A percentile compares a stretch with the other conserved stretches of the same genome.
These are phyloP conservation scores for Penicillium steckii DNA, from an alignment of 495 filamentous ascomycete species.

Conservation along the genomic window DNA sequence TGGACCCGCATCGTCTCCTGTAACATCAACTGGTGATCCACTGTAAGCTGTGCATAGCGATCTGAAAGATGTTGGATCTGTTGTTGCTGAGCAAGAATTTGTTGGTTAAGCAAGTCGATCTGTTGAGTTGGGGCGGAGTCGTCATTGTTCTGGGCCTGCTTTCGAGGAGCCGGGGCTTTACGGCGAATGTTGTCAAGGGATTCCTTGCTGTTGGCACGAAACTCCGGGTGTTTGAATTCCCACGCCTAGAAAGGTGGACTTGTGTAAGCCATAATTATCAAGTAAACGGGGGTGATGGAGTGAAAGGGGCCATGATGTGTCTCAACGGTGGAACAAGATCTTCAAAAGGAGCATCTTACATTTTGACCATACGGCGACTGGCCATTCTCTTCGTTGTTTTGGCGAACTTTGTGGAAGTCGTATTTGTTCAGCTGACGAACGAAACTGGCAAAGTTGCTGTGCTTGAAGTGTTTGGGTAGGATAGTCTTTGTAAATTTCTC, in stretches of 20 bases:
- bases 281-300: not conserved
- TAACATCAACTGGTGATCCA: conserved; percentile 82
- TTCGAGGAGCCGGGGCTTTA: conserved; percentile 91
- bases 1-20: conserved; percentile 86
- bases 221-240: conserved; percentile 98
- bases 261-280: not conserved
- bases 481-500: conserved; percentile 98
- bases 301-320: not conserved
- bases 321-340: not conserved
- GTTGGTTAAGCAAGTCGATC: conserved; percentile 83
- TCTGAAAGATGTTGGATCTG: conserved; percentile 85
- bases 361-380: conserved; percentile 88
- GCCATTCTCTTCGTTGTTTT: conserved; percentile 91
- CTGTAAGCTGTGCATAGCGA: conserved; percentile 78
- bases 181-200: conserved; percentile 94
- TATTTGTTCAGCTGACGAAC: conserved; percentile 99
- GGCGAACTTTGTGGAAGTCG: conserved; percentile 98
- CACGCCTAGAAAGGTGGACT: conserved; percentile 63
- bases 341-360: conserved; percentile 55
- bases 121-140: conserved; percentile 83
- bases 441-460: conserved; percentile 99
- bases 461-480: conserved; percentile 97
- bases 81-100: conserved; percentile 86
- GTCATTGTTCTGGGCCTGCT: conserved; percentile 60
- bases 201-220: conserved; percentile 92